Conservation (phyloP, 2,329 filamentous ascomycete species). For the Fusarium chaquense region DNA sequence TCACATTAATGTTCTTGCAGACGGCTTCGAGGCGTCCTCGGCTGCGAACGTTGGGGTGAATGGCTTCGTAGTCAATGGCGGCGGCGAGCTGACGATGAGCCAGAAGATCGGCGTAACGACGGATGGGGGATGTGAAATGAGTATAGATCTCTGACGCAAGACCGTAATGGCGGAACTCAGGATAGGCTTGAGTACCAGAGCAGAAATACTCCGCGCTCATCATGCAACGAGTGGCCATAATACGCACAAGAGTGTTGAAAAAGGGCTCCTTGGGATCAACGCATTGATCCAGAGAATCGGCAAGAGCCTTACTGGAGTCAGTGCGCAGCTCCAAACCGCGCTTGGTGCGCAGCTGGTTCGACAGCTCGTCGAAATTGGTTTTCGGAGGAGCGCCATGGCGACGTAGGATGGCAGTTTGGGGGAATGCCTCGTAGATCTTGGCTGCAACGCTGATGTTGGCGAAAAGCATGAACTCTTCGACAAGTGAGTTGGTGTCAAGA, state of each 20-base stretch:
- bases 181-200: conserved; percentile 90
- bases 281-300: conserved; percentile 89
- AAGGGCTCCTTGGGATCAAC: conserved; percentile 85
- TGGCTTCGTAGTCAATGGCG: conserved; percentile 90
- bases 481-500: conserved; percentile 95
- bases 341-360: conserved; percentile 90
- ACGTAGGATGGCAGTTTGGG: conserved; percentile 92
- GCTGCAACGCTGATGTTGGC: conserved; percentile 95
- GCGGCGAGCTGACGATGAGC: conserved; percentile 95
- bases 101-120: conserved; percentile 95
- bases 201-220: conserved; percentile 99
- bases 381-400: conserved; percentile 93
- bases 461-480: conserved; percentile 99
- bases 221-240: conserved; percentile 99
- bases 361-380: conserved; percentile 95
- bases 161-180: conserved; percentile 97
- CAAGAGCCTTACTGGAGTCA: conserved; percentile 91
- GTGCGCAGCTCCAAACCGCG: conserved; percentile 82
- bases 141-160: conserved; percentile 98
- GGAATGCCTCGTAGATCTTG: conserved; percentile 91
- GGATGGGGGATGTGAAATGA: conserved; percentile 97
- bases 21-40: conserved; percentile 89
- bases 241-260: conserved; percentile 98
- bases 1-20: conserved; percentile 98
- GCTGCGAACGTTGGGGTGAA: conserved; percentile 84